Evolutionary conservation across 2,329 filamentous ascomycete genomes (phyloP).

Genomic region (Aspergillus sergii): DNA sequence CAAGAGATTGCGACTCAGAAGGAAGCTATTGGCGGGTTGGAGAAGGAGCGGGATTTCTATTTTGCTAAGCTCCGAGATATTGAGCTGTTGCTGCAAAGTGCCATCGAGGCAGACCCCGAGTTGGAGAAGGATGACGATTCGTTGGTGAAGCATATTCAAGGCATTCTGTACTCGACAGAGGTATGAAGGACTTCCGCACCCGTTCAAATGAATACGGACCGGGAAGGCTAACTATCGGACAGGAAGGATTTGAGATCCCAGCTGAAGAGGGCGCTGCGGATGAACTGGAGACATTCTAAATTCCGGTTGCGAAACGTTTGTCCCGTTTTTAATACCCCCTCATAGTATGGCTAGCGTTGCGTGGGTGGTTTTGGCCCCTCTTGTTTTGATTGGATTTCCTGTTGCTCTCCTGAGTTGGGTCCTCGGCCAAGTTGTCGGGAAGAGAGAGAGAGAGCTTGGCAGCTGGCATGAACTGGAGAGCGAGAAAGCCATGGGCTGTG

Average conservation of each 20-base stretch:
- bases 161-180: slow-evolving; percentile 96
- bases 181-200: slow-evolving; percentile 37
- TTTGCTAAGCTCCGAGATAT: slow-evolving; percentile 98
- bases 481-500: not conserved
- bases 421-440: not conserved
- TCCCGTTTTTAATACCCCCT: slow-evolving; percentile 31
- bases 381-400: not conserved
- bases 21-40: slow-evolving; percentile 91
- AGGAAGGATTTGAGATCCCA: slow-evolving; percentile 38
- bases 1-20: slow-evolving; percentile 87
- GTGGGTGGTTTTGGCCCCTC: slow-evolving; percentile 12
- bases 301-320: slow-evolving; percentile 14
- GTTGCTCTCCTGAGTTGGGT: not conserved
- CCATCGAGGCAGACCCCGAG: slow-evolving; percentile 88
- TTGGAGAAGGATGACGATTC: slow-evolving; percentile 92
- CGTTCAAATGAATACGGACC: not conserved
- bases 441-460: not conserved
- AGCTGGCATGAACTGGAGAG: not conserved
- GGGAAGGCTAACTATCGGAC: slow-evolving; percentile 10
- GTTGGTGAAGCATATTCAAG: slow-evolving; percentile 93
- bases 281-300: slow-evolving; percentile 36
- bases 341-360: slow-evolving; percentile 25
- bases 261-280: slow-evolving; percentile 29
- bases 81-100: slow-evolving; percentile 89
- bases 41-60: slow-evolving; percentile 98